Base-by-base conservation (phyloP, 2,329 filamentous ascomycete genomes). In the Cercospora sp. region DNA sequence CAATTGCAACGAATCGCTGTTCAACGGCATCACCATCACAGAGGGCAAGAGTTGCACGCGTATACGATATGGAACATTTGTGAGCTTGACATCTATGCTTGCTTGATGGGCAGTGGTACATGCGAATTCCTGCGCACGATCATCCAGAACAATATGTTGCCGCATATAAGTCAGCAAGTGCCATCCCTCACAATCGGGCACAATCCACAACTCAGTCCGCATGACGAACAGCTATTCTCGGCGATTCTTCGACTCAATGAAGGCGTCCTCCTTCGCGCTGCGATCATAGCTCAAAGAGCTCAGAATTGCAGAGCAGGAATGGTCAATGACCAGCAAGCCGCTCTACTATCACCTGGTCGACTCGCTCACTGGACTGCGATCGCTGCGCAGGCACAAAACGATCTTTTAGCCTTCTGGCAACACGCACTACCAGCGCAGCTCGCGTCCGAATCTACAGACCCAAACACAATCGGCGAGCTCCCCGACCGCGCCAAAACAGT, bases 21-120 rank as follows among this genome's bases (percentile, higher is more conserved):
- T 26, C 79, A 85, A 65, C 80, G 86, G 67, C 80, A 78, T 26
- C 77, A 82, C n/a, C 76, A 80, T 2, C 65, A 68, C 12, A 42
- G 63, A 3, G 84, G 86, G 68, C 51, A 60, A 42, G 61, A 68
- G 18, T 78, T 79, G 30, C 83, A 83, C 67, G 82, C 82, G 2
- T 85, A 84, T 70, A 79, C 87, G 5, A 75, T 87, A 16, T 87
- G 85, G 84, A 83, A 81, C 75, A 81, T 86, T 42, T 83, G 82
- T 71, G 81, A 81, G 65, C 82, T 88, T 55, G 86, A 88, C 71
- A 78, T 86, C n/a, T 83, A 87, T 70, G 84, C 84, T 13, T 80
- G 86, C 33, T 74, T 88, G 58, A 84, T 84, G 63, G 85, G 84
- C 12, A 82, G 81, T 51, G 84, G 85, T 2, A 80, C 76, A 0